phyloP scores from a whole-genome alignment of 1,284 basidiomycete genomes.

The Meripilus lineatus region DNA sequence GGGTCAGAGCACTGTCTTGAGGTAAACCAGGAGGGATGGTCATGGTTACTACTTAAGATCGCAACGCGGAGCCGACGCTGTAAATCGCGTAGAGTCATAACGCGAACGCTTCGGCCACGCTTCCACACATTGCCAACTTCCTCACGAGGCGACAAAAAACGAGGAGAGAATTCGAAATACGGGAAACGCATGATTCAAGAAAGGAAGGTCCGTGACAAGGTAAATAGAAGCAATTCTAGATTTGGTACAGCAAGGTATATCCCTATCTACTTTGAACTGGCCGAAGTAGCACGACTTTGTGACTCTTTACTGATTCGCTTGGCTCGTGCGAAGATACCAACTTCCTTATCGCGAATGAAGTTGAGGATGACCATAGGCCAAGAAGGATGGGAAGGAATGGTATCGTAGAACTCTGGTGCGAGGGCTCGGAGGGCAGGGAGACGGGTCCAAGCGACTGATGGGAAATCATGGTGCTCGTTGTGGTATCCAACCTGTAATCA shows the following conservation, averaged over 20 bases:
- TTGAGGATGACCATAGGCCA: slow-evolving; percentile 95
- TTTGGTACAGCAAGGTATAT: too few relatives aligned
- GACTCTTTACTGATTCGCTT: slow-evolving; percentile 28
- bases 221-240: too few relatives aligned
- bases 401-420: slow-evolving; percentile 92
- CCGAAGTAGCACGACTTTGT: background rate
- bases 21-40: slow-evolving; percentile 37
- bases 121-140: background rate
- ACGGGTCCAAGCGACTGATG: slow-evolving; percentile 94
- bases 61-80: too few relatives aligned
- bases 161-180: too few relatives aligned
- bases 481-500: slow-evolving; percentile 84
- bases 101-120: too few relatives aligned
- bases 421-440: slow-evolving; percentile 79
- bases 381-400: slow-evolving; percentile 79
- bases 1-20: slow-evolving; percentile 13
- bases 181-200: too few relatives aligned
- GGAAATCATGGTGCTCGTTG: slow-evolving; percentile 99
- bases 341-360: slow-evolving; percentile 87
- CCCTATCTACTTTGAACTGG: too few relatives aligned
- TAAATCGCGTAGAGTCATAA: too few relatives aligned
- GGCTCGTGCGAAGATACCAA: slow-evolving; percentile 48
- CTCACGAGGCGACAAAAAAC: background rate
- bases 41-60: too few relatives aligned
- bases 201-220: too few relatives aligned